phyloP scores from a whole-genome alignment of 768 basidiomycete species.

The Plicaturopsis crispa region DNA sequence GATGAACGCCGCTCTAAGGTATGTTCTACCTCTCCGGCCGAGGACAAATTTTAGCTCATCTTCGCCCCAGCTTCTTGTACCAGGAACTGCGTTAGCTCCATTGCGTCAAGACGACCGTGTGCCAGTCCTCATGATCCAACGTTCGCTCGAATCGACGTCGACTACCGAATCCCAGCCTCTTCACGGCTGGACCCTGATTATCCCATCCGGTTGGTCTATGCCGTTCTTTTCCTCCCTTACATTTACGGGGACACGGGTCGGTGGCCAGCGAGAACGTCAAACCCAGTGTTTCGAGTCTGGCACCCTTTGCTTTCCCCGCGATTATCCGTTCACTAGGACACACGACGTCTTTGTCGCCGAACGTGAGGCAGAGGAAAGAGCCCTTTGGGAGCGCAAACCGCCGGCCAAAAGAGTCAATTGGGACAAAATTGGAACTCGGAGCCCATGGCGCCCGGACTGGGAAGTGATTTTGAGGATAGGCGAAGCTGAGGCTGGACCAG shows the following conservation, averaged over 20 bases:
- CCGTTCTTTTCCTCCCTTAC: slow-evolving; percentile 79
- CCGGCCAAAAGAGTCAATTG: slow-evolving; percentile 82
- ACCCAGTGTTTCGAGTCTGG: slow-evolving; percentile 83
- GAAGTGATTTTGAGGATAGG: slow-evolving; percentile 51
- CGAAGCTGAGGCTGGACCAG: slow-evolving; percentile 9
- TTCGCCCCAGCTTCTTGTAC: slow-evolving; percentile 54
- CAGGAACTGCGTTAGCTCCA: slow-evolving; percentile 65
- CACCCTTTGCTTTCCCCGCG: slow-evolving; percentile 67
- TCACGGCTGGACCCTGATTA: slow-evolving; percentile 82
- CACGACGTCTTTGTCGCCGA: slow-evolving; percentile 42
- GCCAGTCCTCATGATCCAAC: slow-evolving; percentile 78
- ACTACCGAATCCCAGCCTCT: slow-evolving; percentile 33
- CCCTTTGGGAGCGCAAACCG: slow-evolving; percentile 72
- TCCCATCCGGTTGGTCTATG: slow-evolving; percentile 90
- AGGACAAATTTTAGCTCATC: slow-evolving; percentile 1
- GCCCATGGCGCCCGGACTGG: slow-evolving; percentile 80
- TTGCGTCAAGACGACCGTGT: slow-evolving; percentile 74
- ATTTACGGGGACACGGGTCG: slow-evolving; percentile 78
- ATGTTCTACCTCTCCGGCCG: slow-evolving; percentile 6
- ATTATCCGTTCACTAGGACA: slow-evolving; percentile 56
- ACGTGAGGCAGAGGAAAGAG: slow-evolving; percentile 46
- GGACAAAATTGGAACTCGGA: slow-evolving; percentile 50
- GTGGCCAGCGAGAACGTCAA: slow-evolving; percentile 76
- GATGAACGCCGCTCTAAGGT: slow-evolving; percentile 80
- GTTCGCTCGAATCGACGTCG: slow-evolving; percentile 43